Conservation (phyloP, 1,139 yeast species). For the Saccharomycopsis hybrid region DNA sequence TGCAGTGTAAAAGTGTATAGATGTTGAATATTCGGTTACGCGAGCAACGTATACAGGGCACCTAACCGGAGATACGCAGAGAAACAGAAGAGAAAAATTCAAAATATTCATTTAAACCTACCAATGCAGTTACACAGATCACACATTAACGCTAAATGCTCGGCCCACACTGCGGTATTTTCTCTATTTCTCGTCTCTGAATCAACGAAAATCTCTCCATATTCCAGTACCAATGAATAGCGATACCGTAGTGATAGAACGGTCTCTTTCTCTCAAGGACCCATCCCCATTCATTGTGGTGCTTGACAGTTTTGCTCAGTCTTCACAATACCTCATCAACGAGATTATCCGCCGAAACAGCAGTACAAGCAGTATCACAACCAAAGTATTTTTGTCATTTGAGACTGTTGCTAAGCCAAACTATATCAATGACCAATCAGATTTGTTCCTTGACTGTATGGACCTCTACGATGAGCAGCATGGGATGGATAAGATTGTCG, state of each 20-base stretch:
- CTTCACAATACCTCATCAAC: slow-evolving; percentile 46
- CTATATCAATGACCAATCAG: slow-evolving; percentile 45
- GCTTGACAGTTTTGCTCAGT: slow-evolving; percentile 65
- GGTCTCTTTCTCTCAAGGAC: slow-evolving; percentile 66
- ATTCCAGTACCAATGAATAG: slow-evolving; percentile 7
- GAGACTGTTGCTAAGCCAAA: slow-evolving; percentile 52
- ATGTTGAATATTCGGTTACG: not conserved
- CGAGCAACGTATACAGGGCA: too few relatives aligned
- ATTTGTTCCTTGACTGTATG: slow-evolving; percentile 30
- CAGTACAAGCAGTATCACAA: not conserved
- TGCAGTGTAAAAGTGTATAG: not conserved
- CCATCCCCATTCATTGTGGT: slow-evolving; percentile 64
- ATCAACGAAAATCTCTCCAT: not conserved
- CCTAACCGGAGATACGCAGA: too few relatives aligned
- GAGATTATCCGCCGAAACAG: slow-evolving; percentile 41
- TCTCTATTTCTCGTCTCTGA: not conserved
- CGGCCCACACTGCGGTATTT: not conserved
- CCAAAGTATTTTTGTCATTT: slow-evolving; percentile 46
- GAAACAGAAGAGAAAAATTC: too few relatives aligned
- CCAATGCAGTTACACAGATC: not conserved
- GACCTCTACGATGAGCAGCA: slow-evolving; percentile 1
- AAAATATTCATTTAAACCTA: too few relatives aligned
- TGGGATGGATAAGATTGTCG: slow-evolving; percentile 1
- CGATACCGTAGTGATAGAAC: slow-evolving; percentile 23
- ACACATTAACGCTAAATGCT: not conserved